A percentile compares a stretch with the other conserved stretches of the same genome.
Evolutionary conservation across 768 basidiomycete species (phyloP).

Genomic region (Podaxis sp.): DNA sequence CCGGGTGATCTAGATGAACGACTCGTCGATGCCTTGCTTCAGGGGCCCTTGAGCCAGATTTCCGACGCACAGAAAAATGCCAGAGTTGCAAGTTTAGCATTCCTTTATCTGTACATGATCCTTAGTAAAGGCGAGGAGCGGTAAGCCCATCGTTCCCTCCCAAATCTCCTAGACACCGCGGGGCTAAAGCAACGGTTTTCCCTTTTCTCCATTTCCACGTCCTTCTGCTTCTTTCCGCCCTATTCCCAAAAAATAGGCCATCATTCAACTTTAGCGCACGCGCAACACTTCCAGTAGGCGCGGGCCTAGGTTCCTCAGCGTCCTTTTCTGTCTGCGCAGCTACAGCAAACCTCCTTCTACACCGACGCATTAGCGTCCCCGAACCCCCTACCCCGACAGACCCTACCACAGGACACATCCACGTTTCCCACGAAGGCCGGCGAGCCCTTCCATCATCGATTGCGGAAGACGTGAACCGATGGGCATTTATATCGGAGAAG

Average conservation of each 20-base stretch:
- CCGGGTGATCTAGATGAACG: constrained; percentile 70
- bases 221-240: constrained; percentile 19
- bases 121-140: constrained; percentile 55
- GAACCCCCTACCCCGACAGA: constrained; percentile 48
- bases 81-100: constrained; percentile 56
- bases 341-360: constrained; percentile 74
- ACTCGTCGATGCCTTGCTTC: constrained; percentile 70
- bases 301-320: constrained; percentile 96
- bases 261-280: constrained; percentile 80
- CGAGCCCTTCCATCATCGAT: constrained; percentile 59
- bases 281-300: constrained; percentile 89
- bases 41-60: constrained; percentile 38
- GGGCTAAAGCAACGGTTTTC: constrained; percentile 2
- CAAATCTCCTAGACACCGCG: constrained; percentile 12
- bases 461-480: constrained; percentile 84
- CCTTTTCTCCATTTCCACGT: constrained; percentile 19
- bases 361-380: constrained; percentile 65
- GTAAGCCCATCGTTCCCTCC: constrained; percentile 39
- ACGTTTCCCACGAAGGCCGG: constrained; percentile 64
- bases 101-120: constrained; percentile 92
- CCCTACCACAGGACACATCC: constrained; percentile 48
- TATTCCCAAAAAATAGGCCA: constrained; percentile 45
- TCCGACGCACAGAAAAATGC: constrained; percentile 38
- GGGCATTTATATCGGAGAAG: constrained; percentile 95
- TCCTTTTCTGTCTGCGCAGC: constrained; percentile 90